Evolutionary conservation across 768 basidiomycete genomes (phyloP).

Genomic region (Kwoniella pini): DNA sequence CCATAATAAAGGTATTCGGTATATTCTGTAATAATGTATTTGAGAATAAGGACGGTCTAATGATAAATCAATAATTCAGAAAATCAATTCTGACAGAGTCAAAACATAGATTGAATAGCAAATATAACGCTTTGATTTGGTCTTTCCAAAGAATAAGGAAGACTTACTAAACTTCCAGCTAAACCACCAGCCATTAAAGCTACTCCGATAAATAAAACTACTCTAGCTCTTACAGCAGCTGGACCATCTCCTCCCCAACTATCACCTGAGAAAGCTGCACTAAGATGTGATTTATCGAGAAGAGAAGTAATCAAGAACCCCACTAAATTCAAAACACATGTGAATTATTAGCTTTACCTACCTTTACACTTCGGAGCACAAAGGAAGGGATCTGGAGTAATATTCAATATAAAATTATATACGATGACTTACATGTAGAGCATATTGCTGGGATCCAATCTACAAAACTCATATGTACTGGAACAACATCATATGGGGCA

Average conservation of each 20-base stretch:
- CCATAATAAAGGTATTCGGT: slow-evolving; percentile 82
- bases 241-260: slow-evolving; percentile 62
- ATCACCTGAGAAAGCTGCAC: slow-evolving; percentile 62
- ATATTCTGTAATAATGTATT: slow-evolving; percentile 77
- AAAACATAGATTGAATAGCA: too few relatives aligned
- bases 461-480: slow-evolving; percentile 82
- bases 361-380: neutral
- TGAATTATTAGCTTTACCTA: neutral
- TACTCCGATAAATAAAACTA: slow-evolving; percentile 92
- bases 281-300: slow-evolving; percentile 88
- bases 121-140: neutral
- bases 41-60: slow-evolving; percentile 83
- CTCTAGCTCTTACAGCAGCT: slow-evolving; percentile 85
- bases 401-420: neutral
- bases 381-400: slow-evolving; percentile 14
- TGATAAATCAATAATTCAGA: neutral
- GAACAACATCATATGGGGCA: slow-evolving; percentile 67
- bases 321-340: slow-evolving; percentile 51
- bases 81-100: too few relatives aligned
- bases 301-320: slow-evolving; percentile 90
- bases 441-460: slow-evolving; percentile 98
- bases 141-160: neutral
- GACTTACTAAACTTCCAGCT: slow-evolving; percentile 90
- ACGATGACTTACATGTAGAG: slow-evolving; percentile 61
- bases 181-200: slow-evolving; percentile 96